These are phyloP conservation scores for Tephrocybe sp. DNA, from an alignment of 768 basidiomycete genomes.

Conservation along the genomic window DNA sequence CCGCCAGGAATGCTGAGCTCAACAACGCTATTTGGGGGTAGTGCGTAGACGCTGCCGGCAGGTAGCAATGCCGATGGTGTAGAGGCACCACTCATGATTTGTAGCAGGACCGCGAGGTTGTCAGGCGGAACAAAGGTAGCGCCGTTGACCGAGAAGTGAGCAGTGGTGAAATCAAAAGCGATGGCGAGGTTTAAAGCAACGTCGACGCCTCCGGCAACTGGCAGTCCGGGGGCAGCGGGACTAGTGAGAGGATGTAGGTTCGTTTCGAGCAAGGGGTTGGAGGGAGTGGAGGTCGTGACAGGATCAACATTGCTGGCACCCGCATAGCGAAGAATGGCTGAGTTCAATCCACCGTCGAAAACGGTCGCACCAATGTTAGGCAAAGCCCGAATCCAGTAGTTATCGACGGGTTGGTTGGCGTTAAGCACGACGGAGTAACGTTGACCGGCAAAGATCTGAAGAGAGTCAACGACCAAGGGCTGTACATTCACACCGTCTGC, in stretches of 20 bases:
- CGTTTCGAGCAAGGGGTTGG: constrained; percentile 15
- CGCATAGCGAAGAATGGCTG: constrained; percentile 50
- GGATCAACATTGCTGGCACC: constrained; percentile 47
- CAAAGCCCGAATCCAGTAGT: constrained; percentile 41
- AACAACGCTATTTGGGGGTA: constrained; percentile 44
- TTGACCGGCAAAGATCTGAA: constrained; percentile 38
- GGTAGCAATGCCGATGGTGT: constrained; percentile 37
- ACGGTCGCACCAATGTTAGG: constrained; percentile 33
- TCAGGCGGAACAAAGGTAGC: constrained; percentile 33
- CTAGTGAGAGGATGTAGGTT: constrained; percentile 28
- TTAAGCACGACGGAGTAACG: constrained; percentile 42
- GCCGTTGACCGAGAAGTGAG: constrained; percentile 21
- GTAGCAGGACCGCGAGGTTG: constrained; percentile 39
- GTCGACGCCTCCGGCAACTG: constrained; percentile 36
- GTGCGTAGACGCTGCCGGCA: constrained; percentile 36
- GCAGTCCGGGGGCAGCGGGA: constrained; percentile 27
- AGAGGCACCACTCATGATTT: constrained; percentile 46
- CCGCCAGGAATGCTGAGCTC: constrained; percentile 44
- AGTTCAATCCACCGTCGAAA: constrained; percentile 39
- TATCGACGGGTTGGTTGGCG: constrained; percentile 37
- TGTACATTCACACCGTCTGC: constrained; percentile 33
- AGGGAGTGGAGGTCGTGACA: constrained; percentile 23
- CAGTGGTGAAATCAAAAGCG: constrained; percentile 11
- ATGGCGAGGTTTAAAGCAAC: constrained; percentile 36
- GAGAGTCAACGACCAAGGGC: constrained; percentile 36